phyloP scores from a whole-genome alignment of 345 rosid species.

The Syzygium oleosum region DNA sequence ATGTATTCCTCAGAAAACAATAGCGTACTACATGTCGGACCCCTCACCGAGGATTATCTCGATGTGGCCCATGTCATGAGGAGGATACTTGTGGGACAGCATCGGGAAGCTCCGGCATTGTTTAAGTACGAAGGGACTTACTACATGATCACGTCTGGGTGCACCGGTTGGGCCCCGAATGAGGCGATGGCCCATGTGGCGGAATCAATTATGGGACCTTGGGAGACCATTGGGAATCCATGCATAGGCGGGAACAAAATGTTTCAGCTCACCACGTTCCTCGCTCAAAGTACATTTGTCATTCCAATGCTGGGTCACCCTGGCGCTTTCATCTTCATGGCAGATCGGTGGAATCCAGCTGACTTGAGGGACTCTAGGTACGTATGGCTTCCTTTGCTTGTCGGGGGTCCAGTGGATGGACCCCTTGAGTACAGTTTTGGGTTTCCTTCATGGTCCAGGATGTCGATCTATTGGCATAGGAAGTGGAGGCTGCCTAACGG shows the following conservation, averaged over 20 bases:
- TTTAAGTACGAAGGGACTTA: constrained; percentile 71
- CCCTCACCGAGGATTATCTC: constrained; percentile 59
- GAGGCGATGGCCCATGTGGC: constrained; percentile 82
- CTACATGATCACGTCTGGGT: constrained; percentile 91
- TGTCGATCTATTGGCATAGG: constrained; percentile 80
- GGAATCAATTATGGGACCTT: constrained; percentile 79
- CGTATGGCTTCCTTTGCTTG: constrained; percentile 75
- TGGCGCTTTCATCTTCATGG: constrained; percentile 71
- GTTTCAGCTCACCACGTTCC: constrained; percentile 59
- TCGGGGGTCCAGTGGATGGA: constrained; percentile 65
- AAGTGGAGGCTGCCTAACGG: constrained; percentile 69
- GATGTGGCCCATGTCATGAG: constrained; percentile 42
- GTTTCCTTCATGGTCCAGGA: constrained; percentile 74
- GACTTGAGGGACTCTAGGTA: constrained; percentile 83
- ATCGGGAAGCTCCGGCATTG: constrained; percentile 85
- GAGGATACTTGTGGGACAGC: constrained; percentile 56
- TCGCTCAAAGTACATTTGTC: constrained; percentile 80
- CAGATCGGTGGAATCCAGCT: constrained; percentile 93
- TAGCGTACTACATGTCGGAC: constrained; percentile 79
- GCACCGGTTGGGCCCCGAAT: constrained; percentile 97
- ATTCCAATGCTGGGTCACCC: constrained; percentile 61
- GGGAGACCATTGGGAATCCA: constrained; percentile 94
- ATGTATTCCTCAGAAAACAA: constrained; percentile 83
- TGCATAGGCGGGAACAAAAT: constrained; percentile 77
- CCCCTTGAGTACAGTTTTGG: constrained; percentile 64